Evolutionary conservation across 2,329 filamentous ascomycete genomes (phyloP).

Genomic region (Claviceps sorghi): DNA sequence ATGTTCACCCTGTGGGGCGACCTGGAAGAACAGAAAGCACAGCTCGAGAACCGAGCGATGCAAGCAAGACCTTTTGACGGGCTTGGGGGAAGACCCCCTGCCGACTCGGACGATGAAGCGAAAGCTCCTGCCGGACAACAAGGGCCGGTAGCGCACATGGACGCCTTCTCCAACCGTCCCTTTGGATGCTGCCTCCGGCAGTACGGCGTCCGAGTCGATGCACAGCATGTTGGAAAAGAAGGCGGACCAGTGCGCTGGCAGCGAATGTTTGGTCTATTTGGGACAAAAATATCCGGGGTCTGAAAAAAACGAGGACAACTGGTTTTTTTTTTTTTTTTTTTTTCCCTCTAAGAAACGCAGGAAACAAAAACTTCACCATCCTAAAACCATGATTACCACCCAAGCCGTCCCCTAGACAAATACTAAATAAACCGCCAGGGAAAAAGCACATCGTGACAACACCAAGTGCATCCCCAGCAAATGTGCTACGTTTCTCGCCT

Average conservation of each 20-base stretch:
- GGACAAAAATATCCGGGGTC: slow-evolving; percentile 36
- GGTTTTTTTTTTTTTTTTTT: too few relatives aligned
- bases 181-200: slow-evolving; percentile 60
- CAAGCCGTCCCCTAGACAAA: too few relatives aligned
- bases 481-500: too few relatives aligned
- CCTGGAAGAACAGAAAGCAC: slow-evolving; percentile 52
- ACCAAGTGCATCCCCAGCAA: too few relatives aligned
- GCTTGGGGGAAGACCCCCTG: neutral
- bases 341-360: too few relatives aligned
- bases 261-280: slow-evolving; percentile 49
- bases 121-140: neutral
- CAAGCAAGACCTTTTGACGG: neutral
- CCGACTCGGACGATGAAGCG: slow-evolving; percentile 8
- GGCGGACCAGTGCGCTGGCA: slow-evolving; percentile 38
- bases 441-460: too few relatives aligned
- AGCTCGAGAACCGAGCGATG: slow-evolving; percentile 3
- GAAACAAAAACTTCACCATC: too few relatives aligned
- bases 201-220: slow-evolving; percentile 43
- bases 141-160: neutral
- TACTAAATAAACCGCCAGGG: too few relatives aligned
- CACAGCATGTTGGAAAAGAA: slow-evolving; percentile 41
- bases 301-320: neutral
- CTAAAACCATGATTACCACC: too few relatives aligned
- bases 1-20: slow-evolving; percentile 77
- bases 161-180: slow-evolving; percentile 34